Base-by-base conservation (phyloP, 352 stramenopile genomes). In the Peronospora farinosa region DNA sequence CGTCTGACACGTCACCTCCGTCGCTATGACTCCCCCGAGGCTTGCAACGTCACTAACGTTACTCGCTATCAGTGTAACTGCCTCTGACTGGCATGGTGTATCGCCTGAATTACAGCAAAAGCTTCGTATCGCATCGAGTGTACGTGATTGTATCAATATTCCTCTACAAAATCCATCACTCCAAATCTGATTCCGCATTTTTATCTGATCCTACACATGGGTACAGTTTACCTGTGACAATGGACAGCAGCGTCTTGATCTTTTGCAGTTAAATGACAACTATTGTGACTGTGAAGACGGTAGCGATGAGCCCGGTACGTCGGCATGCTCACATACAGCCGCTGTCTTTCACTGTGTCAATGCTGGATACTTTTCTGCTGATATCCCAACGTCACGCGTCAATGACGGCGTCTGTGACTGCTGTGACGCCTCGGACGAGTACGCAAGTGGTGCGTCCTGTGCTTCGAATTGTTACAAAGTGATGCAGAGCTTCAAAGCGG, bases 371-470 rank as follows among this genome's bases (percentile, higher is more conserved):
- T 88, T 90, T 42, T 25, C 77, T 3, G 39, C 72, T 28, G 42
- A 53, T 17, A 21, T 88, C 7, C 74, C 88, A 0, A 61, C 72
- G 5, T 86, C 76, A 2, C 71, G 81, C 21, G 68, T 98, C 0
- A 57, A 87, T 16, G 96, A 99, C 67, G 92, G 89, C 12, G 75
- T 98, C 35, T 99, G 96, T 63, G 96, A 99, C 81, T 99, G 96
- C 65, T 99, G 96, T 60, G 95, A 98, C 70, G 96, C 92, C 12
- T 87, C 78, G 31, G 95, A 98, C 60, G 95, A 98, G 51, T 47
- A 57, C 11, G 19, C 50, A 1, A 65, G 60, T 5, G 64, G 48
- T 47, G 72, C 39, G 45, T 72, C 41, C 4, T 92, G 80, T 28
- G 13, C 35, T 2, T 55, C 78, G 11, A 47, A 57, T 10, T 91